Base-by-base conservation (phyloP, 768 basidiomycete species). In the Phanerodontia chrysosporium region DNA sequence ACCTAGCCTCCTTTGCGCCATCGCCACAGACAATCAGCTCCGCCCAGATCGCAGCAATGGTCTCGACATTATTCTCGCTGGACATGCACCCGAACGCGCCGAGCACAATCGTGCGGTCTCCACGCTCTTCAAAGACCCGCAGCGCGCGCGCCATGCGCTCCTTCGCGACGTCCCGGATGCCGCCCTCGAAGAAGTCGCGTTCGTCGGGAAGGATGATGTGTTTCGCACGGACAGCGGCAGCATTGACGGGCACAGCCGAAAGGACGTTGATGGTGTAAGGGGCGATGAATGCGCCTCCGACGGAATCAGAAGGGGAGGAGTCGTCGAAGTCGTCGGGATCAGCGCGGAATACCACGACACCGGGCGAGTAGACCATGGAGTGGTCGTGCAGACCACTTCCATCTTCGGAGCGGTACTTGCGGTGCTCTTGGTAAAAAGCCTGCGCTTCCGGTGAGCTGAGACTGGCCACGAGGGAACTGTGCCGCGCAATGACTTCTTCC, bases 131-230 rank as follows among this genome's bases (percentile, higher is more conserved):
- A 59, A 80, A 80, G 35, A 77, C 69, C n/a, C 73, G 72, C 58
- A 80, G 65, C 12, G 67, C 70, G 28, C 78, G 77, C 0, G 75
- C 79, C 79, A 80, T 81, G 42, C 80, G 77, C 54, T 80, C 79
- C 49, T 72, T 71, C 78, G 80, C 80, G 29, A 72, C 73, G 48
- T 55, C 60, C 27, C 76, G 73, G 55, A 78, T 77, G 12, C 74
- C 75, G 13, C 73, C 68, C 57, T 71, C 72, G 46, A 75, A 75
- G 25, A 77, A 55, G 48, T 74, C 57, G 6, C 67, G 64, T 51
- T 77, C 72, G 2, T 66, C 66, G 6, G 74, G 65, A 6, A 69
- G 64, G 44, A 76, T 74, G 52, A 52, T 57, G 55, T 77, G 74
- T 55, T 76, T 76, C 45, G 66, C 65, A 49, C 73, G 75, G 24